These are phyloP conservation scores for Typha latifolia DNA, from an alignment of 176 grass and related monocot genomes.

Conservation along the genomic window DNA sequence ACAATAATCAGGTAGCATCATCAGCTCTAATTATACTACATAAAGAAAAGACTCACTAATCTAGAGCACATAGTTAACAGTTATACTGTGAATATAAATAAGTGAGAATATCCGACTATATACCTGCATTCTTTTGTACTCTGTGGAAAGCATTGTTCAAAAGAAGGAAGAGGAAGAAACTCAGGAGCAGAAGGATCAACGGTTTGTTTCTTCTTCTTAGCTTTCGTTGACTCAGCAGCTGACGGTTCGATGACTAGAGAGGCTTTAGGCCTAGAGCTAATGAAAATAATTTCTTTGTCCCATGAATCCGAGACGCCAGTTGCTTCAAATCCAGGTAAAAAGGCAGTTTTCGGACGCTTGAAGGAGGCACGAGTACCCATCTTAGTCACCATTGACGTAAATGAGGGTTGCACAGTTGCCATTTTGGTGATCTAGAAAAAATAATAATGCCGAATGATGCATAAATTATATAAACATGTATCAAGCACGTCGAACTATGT, in stretches of 20 bases:
- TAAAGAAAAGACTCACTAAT: neutral
- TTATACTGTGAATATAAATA: neutral
- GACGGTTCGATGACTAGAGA: constrained; percentile 40
- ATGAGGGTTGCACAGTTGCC: constrained; percentile 58
- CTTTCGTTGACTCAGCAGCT: constrained; percentile 33
- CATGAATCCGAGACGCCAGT: constrained; percentile 16
- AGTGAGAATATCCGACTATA: constrained; percentile 3
- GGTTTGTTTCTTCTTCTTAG: constrained; percentile 53
- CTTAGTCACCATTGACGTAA: constrained; percentile 38
- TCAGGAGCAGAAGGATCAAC: constrained; percentile 63
- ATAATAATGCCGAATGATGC: neutral
- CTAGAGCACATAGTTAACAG: neutral
- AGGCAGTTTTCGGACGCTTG: constrained; percentile 43
- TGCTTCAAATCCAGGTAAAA: constrained; percentile 39
- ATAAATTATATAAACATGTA: too few relatives aligned
- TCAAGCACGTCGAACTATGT: too few relatives aligned
- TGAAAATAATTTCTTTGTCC: constrained; percentile 29
- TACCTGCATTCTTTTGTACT: constrained; percentile 90
- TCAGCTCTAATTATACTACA: constrained; percentile 1
- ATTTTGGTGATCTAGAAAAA: constrained; percentile 34
- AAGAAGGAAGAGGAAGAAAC: constrained; percentile 89
- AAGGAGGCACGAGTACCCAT: constrained; percentile 30
- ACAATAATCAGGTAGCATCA: constrained; percentile 19
- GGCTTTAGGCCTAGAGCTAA: constrained; percentile 37
- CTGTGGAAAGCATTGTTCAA: constrained; percentile 85